Evolutionary conservation across 1,284 basidiomycete species (phyloP), one percentile per base, ranked within the genome.

Genomic region (Leccinum pseudoinsigne): DNA sequence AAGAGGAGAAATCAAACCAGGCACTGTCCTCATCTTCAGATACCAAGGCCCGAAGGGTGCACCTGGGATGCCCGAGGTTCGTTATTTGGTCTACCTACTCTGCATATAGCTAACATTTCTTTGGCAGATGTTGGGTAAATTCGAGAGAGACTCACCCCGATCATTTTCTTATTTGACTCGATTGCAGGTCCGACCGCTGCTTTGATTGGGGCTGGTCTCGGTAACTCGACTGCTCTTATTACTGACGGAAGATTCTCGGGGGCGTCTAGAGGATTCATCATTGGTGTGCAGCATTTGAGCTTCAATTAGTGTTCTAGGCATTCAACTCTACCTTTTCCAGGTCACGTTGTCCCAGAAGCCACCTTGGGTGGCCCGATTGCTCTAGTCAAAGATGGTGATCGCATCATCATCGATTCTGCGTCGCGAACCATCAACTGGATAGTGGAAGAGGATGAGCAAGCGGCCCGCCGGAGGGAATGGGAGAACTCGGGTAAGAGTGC

Each of bases 211-310:
- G 96, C 96, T 60, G 97, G 97, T 47, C 83, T 98, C 18, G 90
- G 94, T 47, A 86, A 90, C 64, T 91, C 92, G 59, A 96, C 95
- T 3, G 96, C 96, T 1, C 86, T 97, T 67, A 88, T 99, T 69
- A 99, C 97, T 0, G 97, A 99, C 76, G 97, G 97, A 55, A 87
- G 97, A 51, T 99, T 99, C 84, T 95, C 92, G 34, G 97, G 96
- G 60, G 92, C 84, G 2, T 84, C 83, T 4, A 79, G 82, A 62
- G 85, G 84, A 14, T 86, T 86, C 71, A 86, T 86, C 72, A 86
- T 86, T 64, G 90, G 88, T 86, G 62, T 68, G 79, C 71, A 82
- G 60, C 68, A 74, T 69, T 11, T 38, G 23, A 9, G 23, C 34
- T 51, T 31, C 51, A 26, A 40, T 31, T 10, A 9, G 16, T 53